Base-by-base conservation (phyloP, 805 yeast genomes). In the Kodamaea hsintzibuensis region DNA sequence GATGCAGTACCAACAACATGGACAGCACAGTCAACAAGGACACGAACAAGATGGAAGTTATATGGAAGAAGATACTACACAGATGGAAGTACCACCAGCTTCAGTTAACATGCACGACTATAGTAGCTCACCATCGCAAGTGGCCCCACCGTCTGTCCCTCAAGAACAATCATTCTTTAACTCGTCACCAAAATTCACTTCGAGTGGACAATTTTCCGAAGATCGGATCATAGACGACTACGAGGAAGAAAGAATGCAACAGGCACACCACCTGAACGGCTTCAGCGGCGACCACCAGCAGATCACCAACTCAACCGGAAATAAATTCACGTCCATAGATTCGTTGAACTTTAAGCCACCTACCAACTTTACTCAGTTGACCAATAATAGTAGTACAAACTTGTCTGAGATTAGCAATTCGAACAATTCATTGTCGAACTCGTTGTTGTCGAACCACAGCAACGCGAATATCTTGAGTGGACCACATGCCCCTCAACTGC, bases 281-380 rank as follows among this genome's bases (percentile, higher is more conserved):
- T 30, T 16, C 35, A 17, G 30, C 19, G 42, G 35, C 13, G 35
- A 30, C 14, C 44, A 54, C 25, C 47, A 25, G n/a, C 35, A 30
- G 35, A 30, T 30, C 13, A 12, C 35, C 35, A 35, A 22, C 25
- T 42, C 35, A 5, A 49, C 53, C 45, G 58, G 61, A 6, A 62
- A 60, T 47, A 66, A 70, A 52, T 71, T 72, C 57, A 70, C 73
- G 46, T 71, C 74, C 51, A 68, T 76, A 35, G 80, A 75, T 55
- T 67, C 72, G 44, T 59, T 72, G 53, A 62, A 60, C 47, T 76
- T 74, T 57, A 71, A 68, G 50, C 80, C 80, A 3, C 79, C 79
- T 0, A 60, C 70, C 5, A 65, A 61, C n/a, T 75, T 76, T 59
- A 75, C 79, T 13, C 73, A 72, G 52, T 62, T 76, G 56, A 69